These are phyloP conservation scores for Backusella tuberculispora DNA, from an alignment of 192 early-diverging fungal species.

Conservation along the genomic window DNA sequence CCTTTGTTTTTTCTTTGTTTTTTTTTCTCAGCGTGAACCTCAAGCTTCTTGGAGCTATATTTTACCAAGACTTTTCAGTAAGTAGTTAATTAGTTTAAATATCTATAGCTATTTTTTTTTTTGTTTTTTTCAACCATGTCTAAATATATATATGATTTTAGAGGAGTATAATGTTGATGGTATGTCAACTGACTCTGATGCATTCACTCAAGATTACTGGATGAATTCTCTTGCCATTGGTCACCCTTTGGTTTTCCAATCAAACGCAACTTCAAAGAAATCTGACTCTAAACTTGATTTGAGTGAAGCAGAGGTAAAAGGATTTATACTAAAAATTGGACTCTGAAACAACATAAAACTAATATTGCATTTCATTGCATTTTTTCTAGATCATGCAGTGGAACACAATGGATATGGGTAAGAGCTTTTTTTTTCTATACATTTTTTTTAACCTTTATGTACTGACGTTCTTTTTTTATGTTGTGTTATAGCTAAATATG, in stretches of 20 bases:
- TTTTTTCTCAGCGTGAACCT: constrained; percentile 30
- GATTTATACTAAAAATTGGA: neutral
- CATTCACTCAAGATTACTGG: constrained; percentile 29
- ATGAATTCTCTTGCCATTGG: constrained; percentile 32
- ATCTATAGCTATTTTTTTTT: neutral
- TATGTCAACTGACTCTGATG: constrained; percentile 16
- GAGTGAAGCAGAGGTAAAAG: constrained; percentile 13
- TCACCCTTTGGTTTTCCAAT: constrained; percentile 26
- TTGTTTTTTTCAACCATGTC: too few relatives aligned
- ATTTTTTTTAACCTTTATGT: neutral
- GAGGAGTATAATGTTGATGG: constrained; percentile 35
- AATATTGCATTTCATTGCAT: neutral
- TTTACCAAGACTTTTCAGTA: constrained; percentile 30
- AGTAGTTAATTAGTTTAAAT: neutral
- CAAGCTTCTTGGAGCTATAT: constrained; percentile 31
- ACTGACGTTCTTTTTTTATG: constrained; percentile 6
- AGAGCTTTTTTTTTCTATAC: constrained; percentile 2
- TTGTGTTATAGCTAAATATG: constrained; percentile 28
- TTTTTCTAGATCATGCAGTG: constrained; percentile 20
- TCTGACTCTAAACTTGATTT: neutral
- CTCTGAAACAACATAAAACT: neutral
- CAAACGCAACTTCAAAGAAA: neutral
- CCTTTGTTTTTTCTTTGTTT: neutral
- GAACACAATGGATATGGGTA: constrained; percentile 33
- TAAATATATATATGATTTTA: neutral